A percentile compares a stretch with the other conserved stretches of the same genome.
phyloP scores from a whole-genome alignment of 306 rosid genomes.

The Sophora flavescens region DNA sequence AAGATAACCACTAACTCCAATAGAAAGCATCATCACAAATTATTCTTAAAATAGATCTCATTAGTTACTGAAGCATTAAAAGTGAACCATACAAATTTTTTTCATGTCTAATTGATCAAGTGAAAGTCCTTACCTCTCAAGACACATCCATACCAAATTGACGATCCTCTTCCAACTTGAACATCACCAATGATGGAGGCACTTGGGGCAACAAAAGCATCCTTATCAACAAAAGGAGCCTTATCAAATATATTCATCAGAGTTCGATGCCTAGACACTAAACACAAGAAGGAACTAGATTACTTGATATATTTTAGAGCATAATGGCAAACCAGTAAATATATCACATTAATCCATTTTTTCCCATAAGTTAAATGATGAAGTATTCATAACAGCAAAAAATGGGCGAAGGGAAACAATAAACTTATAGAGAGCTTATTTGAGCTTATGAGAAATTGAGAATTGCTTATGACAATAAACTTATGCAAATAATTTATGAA shows the following conservation, averaged over 20 bases:
- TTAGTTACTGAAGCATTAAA: conserved; percentile 3
- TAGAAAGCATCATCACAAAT: background rate
- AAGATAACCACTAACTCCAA: background rate
- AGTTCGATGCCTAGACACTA: conserved; percentile 95
- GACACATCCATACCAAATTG: conserved; percentile 97
- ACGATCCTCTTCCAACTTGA: conserved; percentile 80
- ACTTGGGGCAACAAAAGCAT: conserved; percentile 91
- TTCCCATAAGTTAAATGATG: background rate
- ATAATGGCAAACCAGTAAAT: conserved; percentile 24
- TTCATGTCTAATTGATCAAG: conserved; percentile 6
- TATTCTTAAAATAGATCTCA: background rate
- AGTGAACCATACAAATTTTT: background rate
- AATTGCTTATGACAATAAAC: too few species aligned
- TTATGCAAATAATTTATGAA: too few species aligned
- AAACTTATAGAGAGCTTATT: too few species aligned
- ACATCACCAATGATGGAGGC: conserved; percentile 89
- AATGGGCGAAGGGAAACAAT: background rate
- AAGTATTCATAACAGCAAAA: background rate
- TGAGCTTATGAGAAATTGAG: too few species aligned
- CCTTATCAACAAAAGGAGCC: conserved; percentile 84
- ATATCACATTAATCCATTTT: background rate
- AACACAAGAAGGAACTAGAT: conserved; percentile 14
- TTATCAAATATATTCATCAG: conserved; percentile 91
- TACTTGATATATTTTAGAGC: conserved; percentile 17
- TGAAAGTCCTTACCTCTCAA: conserved; percentile 75